Evolutionary conservation across 1,139 yeast genomes (phyloP), one percentile per base, ranked within the genome.

Genomic region (Tardiomyces digboiensis): DNA sequence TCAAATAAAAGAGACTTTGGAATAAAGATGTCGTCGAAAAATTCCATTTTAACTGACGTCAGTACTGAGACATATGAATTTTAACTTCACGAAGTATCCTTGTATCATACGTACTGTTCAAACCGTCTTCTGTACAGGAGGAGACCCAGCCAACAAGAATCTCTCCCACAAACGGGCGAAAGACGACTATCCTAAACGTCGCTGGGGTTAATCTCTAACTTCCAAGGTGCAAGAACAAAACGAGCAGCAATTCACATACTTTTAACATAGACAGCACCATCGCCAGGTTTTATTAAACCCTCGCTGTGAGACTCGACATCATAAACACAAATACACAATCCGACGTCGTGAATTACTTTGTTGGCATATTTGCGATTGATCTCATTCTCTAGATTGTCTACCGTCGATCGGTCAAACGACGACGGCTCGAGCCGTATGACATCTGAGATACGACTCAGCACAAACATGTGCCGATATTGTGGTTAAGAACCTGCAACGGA

Each of bases 91-190:
- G 19, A 7, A 22, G 13, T 23, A 16, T 21, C 14, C 10, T 16
- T 8, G 3, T 12, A 18, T 5, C n/a, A 10, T 19, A 20, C 49
- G n/a, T 41, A 55, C 56, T 80, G 58, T 83, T 83, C 49, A 91
- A 77, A 1, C 98, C 99, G 47, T 87, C 93, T 21, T 78, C 76
- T 4, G 88, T 76, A 64, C 95, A 85, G 51, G 87, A 84, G 40
- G 88, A 79, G 21, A 91, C 88, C 89, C 94, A 86, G 1, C 99
- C 99, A 0, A 88, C 82, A 36, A 91, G 64, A n/a, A 89, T 76
- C 59, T 91, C 98, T 2, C 98, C 98, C 1, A 86, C 80, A 62
- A 89, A 88, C 1, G 98, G 98, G 53, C 91, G 82, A 73, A 94
- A 91, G 1, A 91, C 82, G 18, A 89, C 70, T 42, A 84, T 71